These are phyloP conservation scores for Termitomyces heimii DNA, from an alignment of 768 basidiomycete species.

Conservation along the genomic window DNA sequence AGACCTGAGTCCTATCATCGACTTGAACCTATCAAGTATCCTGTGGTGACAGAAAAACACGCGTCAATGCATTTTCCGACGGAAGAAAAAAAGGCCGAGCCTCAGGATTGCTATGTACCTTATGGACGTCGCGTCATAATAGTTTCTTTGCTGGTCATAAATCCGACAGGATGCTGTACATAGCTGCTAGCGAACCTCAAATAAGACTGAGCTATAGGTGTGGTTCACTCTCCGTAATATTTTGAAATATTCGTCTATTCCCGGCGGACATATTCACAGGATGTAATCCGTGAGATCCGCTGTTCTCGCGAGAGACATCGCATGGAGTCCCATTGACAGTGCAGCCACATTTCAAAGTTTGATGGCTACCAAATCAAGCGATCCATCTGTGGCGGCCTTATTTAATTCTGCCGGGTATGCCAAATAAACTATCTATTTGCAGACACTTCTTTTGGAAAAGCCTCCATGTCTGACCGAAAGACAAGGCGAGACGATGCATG, in stretches of 20 bases:
- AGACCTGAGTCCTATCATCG: not conserved
- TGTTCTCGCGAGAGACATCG: not conserved
- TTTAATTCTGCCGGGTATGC: not conserved
- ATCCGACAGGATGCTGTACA: not conserved
- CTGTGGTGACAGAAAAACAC: not conserved
- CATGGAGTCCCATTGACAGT: not conserved
- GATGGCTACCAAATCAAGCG: not conserved
- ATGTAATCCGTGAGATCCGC: not conserved
- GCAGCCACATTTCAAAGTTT: slow-evolving; percentile 4
- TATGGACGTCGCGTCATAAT: not conserved
- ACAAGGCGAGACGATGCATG: not conserved
- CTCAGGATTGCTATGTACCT: not conserved
- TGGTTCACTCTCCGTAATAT: not conserved
- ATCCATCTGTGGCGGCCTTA: not conserved
- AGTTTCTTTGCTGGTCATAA: not conserved
- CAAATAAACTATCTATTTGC: slow-evolving; percentile 2
- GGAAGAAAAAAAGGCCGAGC: not conserved
- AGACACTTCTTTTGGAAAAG: not conserved
- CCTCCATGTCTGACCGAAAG: not conserved
- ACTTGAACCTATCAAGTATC: not conserved
- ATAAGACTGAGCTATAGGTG: not conserved
- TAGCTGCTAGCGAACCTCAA: not conserved
- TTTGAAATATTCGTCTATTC: not conserved
- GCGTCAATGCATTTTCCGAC: not conserved
- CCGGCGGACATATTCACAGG: not conserved